Evolutionary conservation across 495 filamentous ascomycete species (phyloP).

Genomic region (Neurospora sp.): DNA sequence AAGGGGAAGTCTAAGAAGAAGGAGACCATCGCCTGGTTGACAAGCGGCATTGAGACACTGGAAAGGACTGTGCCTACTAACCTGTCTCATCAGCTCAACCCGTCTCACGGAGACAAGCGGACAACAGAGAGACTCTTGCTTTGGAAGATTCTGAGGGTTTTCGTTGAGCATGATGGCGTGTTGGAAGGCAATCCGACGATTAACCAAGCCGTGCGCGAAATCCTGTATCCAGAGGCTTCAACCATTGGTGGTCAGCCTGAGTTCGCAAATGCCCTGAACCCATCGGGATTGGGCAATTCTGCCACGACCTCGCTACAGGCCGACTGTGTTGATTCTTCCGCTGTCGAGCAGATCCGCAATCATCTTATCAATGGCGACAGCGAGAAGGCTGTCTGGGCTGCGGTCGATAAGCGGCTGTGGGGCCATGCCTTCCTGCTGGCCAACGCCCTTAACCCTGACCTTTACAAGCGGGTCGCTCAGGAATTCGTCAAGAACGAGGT

Average conservation of each 20-base stretch:
- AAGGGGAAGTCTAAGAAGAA: conserved; percentile 91
- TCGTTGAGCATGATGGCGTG: conserved; percentile 79
- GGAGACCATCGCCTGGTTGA: conserved; percentile 77
- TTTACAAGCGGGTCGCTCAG: conserved; percentile 86
- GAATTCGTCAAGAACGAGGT: conserved; percentile 93
- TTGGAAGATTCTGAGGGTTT: conserved; percentile 73
- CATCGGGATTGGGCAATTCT: conserved; percentile 12
- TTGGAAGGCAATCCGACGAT: conserved; percentile 65
- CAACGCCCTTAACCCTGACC: conserved; percentile 54
- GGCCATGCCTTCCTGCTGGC: conserved; percentile 91
- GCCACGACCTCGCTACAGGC: conserved; percentile 25
- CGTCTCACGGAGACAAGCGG: conserved; percentile 48
- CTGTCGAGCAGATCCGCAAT: conserved; percentile 58
- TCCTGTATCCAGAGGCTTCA: conserved; percentile 54
- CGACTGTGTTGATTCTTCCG: conserved; percentile 56
- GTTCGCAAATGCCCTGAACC: conserved; percentile 22
- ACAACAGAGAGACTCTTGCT: conserved; percentile 74
- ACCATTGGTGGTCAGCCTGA: conserved; percentile 18
- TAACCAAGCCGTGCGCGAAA: conserved; percentile 59
- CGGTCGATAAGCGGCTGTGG: conserved; percentile 91
- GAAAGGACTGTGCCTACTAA: conserved; percentile 50
- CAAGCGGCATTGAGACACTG: conserved; percentile 56
- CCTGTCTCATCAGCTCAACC: conserved; percentile 30
- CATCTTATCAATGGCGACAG: conserved; percentile 69
- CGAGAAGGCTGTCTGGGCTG: conserved; percentile 87